A percentile compares a stretch with the other conserved stretches of the same genome.
Conservation (phyloP, 169 alveolate species). For the Babesia bigemina region DNA sequence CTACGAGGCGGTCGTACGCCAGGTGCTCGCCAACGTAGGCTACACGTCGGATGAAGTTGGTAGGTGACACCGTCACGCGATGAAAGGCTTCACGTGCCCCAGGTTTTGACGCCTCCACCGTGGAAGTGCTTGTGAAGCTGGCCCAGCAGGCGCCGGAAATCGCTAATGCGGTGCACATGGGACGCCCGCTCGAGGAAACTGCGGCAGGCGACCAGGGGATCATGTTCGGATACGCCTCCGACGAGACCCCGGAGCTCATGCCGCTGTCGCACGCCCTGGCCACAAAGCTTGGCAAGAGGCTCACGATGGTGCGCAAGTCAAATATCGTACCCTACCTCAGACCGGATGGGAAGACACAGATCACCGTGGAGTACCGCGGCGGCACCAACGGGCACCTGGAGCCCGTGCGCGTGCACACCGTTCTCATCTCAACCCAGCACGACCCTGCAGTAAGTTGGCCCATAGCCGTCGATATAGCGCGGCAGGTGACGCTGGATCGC, state of each 20-base stretch:
- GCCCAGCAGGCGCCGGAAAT: slow-evolving; percentile 95
- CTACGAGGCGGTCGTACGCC: slow-evolving; percentile 93
- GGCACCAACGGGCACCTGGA: slow-evolving; percentile 81
- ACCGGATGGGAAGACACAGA: slow-evolving; percentile 99
- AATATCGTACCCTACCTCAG: slow-evolving; percentile 91
- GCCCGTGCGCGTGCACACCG: slow-evolving; percentile 93
- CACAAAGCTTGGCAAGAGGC: slow-evolving; percentile 89
- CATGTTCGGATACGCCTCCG: slow-evolving; percentile 99
- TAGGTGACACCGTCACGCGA: slow-evolving; percentile 51
- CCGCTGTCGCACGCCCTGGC: slow-evolving; percentile 97
- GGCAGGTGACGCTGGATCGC: slow-evolving; percentile 76
- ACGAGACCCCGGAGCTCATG: slow-evolving; percentile 96
- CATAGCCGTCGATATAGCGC: slow-evolving; percentile 31
- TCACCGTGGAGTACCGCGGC: slow-evolving; percentile 87
- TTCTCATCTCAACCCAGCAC: slow-evolving; percentile 92
- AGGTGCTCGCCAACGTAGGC: slow-evolving; percentile 91
- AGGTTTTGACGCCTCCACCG: slow-evolving; percentile 95
- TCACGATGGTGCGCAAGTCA: slow-evolving; percentile 91
- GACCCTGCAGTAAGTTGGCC: slow-evolving; percentile 61
- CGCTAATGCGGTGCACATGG: slow-evolving; percentile 95
- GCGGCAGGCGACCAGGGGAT: slow-evolving; percentile 99
- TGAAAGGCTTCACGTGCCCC: slow-evolving; percentile 65
- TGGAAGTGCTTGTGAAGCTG: slow-evolving; percentile 90
- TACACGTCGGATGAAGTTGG: slow-evolving; percentile 86
- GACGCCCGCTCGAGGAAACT: slow-evolving; percentile 89